These are phyloP conservation scores for Kluyveromyces marxianus DNA, from an alignment of 1,139 yeast genomes.

Conservation along the genomic window DNA sequence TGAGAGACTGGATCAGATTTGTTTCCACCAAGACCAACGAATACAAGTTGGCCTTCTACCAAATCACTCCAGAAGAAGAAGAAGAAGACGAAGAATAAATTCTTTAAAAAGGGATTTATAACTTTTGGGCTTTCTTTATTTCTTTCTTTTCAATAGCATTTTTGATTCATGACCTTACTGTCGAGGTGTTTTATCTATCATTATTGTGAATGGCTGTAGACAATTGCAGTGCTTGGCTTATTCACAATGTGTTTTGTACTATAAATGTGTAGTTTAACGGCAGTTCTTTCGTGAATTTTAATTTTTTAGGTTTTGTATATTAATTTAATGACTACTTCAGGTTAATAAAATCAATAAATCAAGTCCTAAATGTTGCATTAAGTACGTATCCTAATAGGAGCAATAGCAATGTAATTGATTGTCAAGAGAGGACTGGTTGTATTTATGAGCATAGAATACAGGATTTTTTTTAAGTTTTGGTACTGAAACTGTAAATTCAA, in stretches of 20 bases:
- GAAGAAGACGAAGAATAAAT: slow-evolving; percentile 47
- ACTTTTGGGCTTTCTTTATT: background rate
- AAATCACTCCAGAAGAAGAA: slow-evolving; percentile 95
- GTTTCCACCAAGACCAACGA: slow-evolving; percentile 93
- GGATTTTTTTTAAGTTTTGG: no score
- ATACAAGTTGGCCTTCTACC: slow-evolving; percentile 99
- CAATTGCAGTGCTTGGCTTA: background rate
- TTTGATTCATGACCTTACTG: background rate
- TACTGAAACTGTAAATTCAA: no score
- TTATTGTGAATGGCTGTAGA: background rate
- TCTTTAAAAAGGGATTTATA: background rate
- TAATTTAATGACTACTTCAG: background rate
- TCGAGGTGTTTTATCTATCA: background rate
- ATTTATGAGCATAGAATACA: no score
- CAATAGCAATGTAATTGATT: no score
- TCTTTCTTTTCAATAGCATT: background rate
- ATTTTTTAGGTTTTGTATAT: slow-evolving; percentile 1
- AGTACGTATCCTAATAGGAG: no score
- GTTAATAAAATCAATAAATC: background rate
- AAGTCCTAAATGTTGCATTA: no score
- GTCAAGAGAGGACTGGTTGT: no score
- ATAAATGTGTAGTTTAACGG: background rate
- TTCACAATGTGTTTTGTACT: background rate
- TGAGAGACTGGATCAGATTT: slow-evolving; percentile 99
- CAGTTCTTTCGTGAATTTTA: background rate